Evolutionary conservation across 352 stramenopile genomes (phyloP).

Genomic region (Globisporangium mamillatum): DNA sequence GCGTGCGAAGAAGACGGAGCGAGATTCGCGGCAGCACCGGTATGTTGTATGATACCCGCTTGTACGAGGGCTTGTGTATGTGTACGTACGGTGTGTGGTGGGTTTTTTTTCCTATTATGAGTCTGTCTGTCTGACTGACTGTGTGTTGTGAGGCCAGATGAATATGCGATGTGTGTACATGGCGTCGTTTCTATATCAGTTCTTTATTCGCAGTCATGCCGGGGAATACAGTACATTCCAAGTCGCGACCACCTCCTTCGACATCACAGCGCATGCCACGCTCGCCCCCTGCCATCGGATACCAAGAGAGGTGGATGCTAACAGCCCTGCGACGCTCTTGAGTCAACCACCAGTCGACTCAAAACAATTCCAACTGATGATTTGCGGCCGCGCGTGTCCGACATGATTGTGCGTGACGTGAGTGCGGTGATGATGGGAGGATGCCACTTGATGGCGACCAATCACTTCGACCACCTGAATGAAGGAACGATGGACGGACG

Average conservation of each 20-base stretch:
- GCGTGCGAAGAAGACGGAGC: no score
- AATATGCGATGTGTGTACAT: neutral
- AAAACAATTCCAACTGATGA: no score
- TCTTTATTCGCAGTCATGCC: neutral
- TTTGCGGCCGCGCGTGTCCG: neutral
- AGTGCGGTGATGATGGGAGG: neutral
- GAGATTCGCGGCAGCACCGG: no score
- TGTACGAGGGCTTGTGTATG: no score
- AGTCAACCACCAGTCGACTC: no score
- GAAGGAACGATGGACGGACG: neutral
- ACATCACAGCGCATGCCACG: no score
- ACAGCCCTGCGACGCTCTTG: no score
- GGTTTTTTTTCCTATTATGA: neutral
- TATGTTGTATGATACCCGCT: no score
- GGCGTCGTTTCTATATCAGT: neutral
- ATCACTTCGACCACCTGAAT: neutral
- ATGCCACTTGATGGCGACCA: neutral
- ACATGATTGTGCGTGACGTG: neutral
- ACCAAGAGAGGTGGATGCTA: neutral
- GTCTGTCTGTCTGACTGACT: neutral
- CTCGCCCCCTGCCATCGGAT: neutral
- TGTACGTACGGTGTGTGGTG: neutral
- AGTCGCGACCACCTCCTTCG: neutral
- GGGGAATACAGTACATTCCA: neutral
- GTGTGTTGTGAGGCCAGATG: neutral